Base-by-base conservation (phyloP, 1,284 basidiomycete species). In the Ceratobasidium sp. region DNA sequence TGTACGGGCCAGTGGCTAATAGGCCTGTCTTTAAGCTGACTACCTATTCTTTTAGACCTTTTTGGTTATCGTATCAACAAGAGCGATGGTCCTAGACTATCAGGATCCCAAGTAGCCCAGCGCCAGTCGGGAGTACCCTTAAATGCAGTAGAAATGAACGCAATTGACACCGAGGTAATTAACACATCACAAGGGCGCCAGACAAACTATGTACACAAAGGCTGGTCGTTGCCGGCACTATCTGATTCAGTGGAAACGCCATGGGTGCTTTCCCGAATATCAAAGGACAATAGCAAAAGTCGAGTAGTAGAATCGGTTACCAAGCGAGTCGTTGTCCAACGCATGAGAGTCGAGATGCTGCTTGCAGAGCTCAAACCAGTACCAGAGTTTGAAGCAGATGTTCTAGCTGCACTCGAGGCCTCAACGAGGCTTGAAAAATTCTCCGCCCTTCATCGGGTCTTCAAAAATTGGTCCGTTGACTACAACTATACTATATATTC, bases 181-280 rank as follows among this genome's bases (percentile, higher is more conserved):
- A 34, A 7, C 1, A 49, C 57, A 3, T 8, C 47, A 31, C 31
- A 29, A 6, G 31, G 29, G 10, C 57, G 57, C 1, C 29, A 45
- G 6, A 13, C 43, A 12, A 60, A 60, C 31, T 60, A 47, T 43
- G 31, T 47, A 7, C 57, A 60, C 27, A 27, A 45, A n/a, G 57
- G 57, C 42, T 60, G 43, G 57, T 60, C 57, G 1, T 13, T 27
- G 27, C n/a, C 40, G 1, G 57, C 57, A 6, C n/a, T 29, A 2
- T 45, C 43, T 10, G n/a, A n/a, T n/a, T n/a, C n/a, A n/a, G 43
- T 42, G 2, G 13, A 32, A 29, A 34, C 57, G 42, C 43, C 43
- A 10, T 47, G 43, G 57, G 22, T 42, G 15, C 43, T 31, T 8
- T 60, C 43, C 5, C 29, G 57, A 15, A 47, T 47, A 6, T 42